Evolutionary conservation across 169 alveolate genomes (phyloP).

Genomic region (Plasmodium sp.): DNA sequence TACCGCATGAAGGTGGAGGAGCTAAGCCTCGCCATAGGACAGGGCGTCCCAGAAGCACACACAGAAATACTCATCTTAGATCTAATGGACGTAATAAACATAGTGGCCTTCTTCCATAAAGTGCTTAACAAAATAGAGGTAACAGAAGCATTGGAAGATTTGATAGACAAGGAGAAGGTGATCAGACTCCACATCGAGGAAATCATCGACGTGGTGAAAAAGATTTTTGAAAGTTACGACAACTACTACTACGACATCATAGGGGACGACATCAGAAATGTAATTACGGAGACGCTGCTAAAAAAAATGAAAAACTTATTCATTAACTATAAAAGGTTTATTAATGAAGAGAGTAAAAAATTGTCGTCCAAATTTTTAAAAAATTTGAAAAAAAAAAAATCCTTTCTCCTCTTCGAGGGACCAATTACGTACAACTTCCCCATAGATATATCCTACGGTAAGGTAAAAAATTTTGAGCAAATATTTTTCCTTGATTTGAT

Average conservation of each 20-base stretch:
- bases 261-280: slow-evolving; percentile 17
- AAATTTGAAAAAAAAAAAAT: slow-evolving; percentile 31
- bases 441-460: slow-evolving; percentile 46
- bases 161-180: slow-evolving; percentile 36
- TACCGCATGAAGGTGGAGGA: slow-evolving; percentile 22
- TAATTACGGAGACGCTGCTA: slow-evolving; percentile 25
- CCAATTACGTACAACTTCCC: slow-evolving; percentile 46
- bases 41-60: slow-evolving; percentile 22
- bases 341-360: slow-evolving; percentile 25
- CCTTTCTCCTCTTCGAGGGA: slow-evolving; percentile 37
- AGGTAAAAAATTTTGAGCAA: slow-evolving; percentile 33
- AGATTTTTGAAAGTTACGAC: slow-evolving; percentile 6
- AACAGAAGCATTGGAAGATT: background rate
- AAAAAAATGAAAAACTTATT: slow-evolving; percentile 44
- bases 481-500: slow-evolving; percentile 48
- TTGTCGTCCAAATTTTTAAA: slow-evolving; percentile 21
- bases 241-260: slow-evolving; percentile 58
- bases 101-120: slow-evolving; percentile 43
- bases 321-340: slow-evolving; percentile 42
- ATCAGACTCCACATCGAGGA: slow-evolving; percentile 11
- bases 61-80: slow-evolving; percentile 32
- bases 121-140: slow-evolving; percentile 33
- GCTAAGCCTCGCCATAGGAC: background rate
- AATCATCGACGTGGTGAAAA: slow-evolving; percentile 13
- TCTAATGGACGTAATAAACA: slow-evolving; percentile 56